Conservation (phyloP, 148 eudicot species). For the Persicaria maculosa region DNA sequence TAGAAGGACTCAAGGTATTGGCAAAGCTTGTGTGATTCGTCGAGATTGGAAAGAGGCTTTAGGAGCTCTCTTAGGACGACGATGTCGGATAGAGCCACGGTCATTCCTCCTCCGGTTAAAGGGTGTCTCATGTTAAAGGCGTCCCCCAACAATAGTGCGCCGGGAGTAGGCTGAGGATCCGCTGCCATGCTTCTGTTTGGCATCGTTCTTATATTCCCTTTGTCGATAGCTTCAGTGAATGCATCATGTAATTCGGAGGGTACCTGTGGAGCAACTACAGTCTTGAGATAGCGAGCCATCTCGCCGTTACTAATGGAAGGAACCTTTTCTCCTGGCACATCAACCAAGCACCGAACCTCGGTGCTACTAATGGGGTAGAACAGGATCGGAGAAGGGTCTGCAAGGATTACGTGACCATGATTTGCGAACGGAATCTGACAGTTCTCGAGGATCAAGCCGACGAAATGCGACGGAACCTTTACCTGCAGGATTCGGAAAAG, state of each 20-base stretch:
- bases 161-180: conserved; percentile 5
- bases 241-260: conserved; percentile 13
- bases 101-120: conserved; percentile 16
- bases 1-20: conserved; percentile 13
- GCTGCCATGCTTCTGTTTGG: conserved; percentile 17
- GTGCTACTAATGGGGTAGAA: conserved; percentile 16
- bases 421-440: conserved; percentile 14
- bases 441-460: conserved; percentile 16
- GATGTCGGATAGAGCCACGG: conserved; percentile 14
- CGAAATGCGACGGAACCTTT: conserved; percentile 10
- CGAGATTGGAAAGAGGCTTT: not conserved
- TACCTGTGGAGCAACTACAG: conserved; percentile 13
- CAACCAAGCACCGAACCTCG: conserved; percentile 16
- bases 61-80: conserved; percentile 10
- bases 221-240: conserved; percentile 8
- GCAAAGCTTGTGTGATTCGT: conserved; percentile 10
- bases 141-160: conserved; percentile 9
- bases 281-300: conserved; percentile 15
- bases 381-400: conserved; percentile 14
- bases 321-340: conserved; percentile 14
- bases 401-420: conserved; percentile 12
- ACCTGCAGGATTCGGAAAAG: not conserved
- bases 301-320: conserved; percentile 16
- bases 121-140: conserved; percentile 19
- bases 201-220: conserved; percentile 13